Base-by-base conservation (phyloP, 2,329 filamentous ascomycete genomes). In the Aspergillus caelatus region DNA sequence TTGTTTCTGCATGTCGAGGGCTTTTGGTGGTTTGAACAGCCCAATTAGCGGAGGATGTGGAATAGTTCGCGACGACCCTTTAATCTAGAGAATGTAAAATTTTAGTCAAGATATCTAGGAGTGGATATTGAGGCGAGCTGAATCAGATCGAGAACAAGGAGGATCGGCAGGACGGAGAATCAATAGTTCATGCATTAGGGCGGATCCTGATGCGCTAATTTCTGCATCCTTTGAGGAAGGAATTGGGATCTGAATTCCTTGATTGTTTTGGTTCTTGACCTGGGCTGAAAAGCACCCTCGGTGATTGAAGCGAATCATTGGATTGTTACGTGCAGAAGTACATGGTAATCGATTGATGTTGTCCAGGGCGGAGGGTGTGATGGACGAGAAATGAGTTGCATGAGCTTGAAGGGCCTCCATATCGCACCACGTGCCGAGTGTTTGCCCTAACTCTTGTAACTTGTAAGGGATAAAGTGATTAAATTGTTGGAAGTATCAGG, bases 101-200 rank as follows among this genome's bases (percentile, higher is more conserved):
- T 36, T 54, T 34, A 54, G 52, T 54, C 46, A 50, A 19, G 28
- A 36, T 21, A 23, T 28, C 23, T 28, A 23, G 6, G 12, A 54
- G 52, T 54, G 19, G 30, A 32, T 1, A n/a, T 19, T 34, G 50
- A 53, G 30, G 19, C 6, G 9, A 54, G 30, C 30, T 28, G 39
- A 48, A 34, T 34, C 12, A 26, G 19, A 48, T 48, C 12, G 11
- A n/a, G 21, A 46, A 8, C 26, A 21, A 58, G 56, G 56, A 34
- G 30, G 61, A 62, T 62, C 61, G 57, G 61, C 61, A 54, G 30
- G 61, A 26, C 48, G 23, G 50, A 48, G 32, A 60, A 28, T 32
- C 61, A 62, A 59, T 62, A 59, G 57, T 59, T 59, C 61, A 62
- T 62, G 61, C 48, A 58, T 36, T 36, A 12, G 41, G 41, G 48